Evolutionary conservation across 2,329 filamentous ascomycete species (phyloP), one percentile per base, ranked within the genome.

Genomic region (Fusarium sp.): DNA sequence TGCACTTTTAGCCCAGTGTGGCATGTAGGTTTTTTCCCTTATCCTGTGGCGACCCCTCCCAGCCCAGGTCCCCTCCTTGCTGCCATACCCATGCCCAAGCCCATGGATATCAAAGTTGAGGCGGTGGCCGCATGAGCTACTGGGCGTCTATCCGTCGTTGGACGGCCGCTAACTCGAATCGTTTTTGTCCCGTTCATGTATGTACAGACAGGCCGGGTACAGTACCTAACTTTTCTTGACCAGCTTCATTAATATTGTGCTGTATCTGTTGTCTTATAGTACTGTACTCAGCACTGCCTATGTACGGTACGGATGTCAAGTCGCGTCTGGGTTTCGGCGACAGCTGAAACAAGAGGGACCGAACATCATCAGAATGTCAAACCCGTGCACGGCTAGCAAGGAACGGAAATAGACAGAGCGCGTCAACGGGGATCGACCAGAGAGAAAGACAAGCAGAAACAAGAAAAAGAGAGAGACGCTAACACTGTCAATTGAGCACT

Each of bases 271-370:
- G 16, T 34, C 29, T 56, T 6, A 9, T 18, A 14, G 24, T 29
- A 25, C n/a, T 61, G 47, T 41, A 51, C 22, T 41, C 14, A 54
- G 46, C 40, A 49, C 20, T 40, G 41, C 51, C 48, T 45, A 30
- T 30, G 34, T 37, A 37, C 32, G 14, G 32, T 18, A 69, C 27
- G 24, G 46, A 69, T 69, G 62, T 46, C 41, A 57, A 57, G 40
- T 67, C 52, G 44, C 45, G 57, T 70, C 67, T 59, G 37, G 67
- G 67, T 53, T 67, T 70, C 32, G 54, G 62, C 57, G 53, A 70
- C 62, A 64, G 67, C 60, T 70, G 67, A 70, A 70, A 67, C 67
- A 54, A 68, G 57, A 67, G 58, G 48, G 44, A 55, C 61, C 67
- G 48, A 67, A 52, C 37, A 52, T 52, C 52, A 62, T 69, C 52